Conservation (phyloP, 495 filamentous ascomycete species). For the Penicillium subrubescens region DNA sequence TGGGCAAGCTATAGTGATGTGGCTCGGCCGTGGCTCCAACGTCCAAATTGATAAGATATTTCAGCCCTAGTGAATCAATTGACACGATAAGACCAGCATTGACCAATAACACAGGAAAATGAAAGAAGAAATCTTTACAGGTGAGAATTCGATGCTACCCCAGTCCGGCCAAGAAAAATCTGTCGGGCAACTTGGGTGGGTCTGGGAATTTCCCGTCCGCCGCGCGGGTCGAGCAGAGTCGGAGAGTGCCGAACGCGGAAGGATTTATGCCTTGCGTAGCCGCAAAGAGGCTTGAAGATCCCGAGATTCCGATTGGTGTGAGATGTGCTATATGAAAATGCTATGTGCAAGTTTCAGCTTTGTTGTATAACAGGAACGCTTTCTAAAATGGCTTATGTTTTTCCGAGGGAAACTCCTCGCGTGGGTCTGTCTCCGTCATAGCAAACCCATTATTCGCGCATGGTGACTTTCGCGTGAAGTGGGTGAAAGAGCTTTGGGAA, state of each 20-base stretch:
- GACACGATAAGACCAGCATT: constrained; percentile 15
- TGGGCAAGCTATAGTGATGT: constrained; percentile 5
- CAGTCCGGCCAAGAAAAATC: constrained; percentile 27
- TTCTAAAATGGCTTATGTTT: not conserved
- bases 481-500: not conserved
- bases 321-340: not conserved
- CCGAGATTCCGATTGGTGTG: constrained; percentile 7
- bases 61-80: constrained; percentile 12
- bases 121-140: constrained; percentile 7
- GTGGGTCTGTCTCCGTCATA: not conserved
- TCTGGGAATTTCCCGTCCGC: constrained; percentile 12
- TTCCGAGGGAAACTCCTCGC: not conserved
- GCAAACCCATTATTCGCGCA: not conserved
- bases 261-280: not conserved
- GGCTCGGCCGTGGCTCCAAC: not conserved
- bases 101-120: constrained; percentile 8
- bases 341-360: not conserved
- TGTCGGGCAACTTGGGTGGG: constrained; percentile 19
- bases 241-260: constrained; percentile 10
- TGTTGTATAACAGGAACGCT: not conserved
- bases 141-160: constrained; percentile 15
- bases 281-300: not conserved
- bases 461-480: not conserved
- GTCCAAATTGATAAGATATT: not conserved
- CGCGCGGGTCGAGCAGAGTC: constrained; percentile 1